phyloP scores from a whole-genome alignment of 2,329 filamentous ascomycete genomes.

The Cladosporium sp. region DNA sequence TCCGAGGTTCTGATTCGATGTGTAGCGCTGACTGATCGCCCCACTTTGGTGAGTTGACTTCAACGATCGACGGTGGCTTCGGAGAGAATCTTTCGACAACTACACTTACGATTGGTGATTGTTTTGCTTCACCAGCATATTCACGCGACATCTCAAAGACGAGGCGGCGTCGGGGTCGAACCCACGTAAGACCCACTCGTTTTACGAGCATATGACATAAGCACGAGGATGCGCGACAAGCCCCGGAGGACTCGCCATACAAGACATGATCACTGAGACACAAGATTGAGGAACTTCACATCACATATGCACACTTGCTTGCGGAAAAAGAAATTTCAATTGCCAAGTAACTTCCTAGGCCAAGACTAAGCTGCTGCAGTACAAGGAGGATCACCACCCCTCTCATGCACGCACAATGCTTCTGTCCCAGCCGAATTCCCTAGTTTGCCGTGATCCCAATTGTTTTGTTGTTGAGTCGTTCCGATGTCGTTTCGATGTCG shows the following conservation, averaged over 20 bases:
- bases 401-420: background rate
- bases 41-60: background rate
- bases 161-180: background rate
- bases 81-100: background rate
- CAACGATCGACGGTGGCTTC: background rate
- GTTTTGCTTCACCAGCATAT: background rate
- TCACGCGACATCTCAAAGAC: background rate
- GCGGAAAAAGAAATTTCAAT: background rate
- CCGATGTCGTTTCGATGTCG: background rate
- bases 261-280: background rate
- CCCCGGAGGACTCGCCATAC: background rate
- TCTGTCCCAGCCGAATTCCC: background rate
- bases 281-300: background rate
- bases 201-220: constrained; percentile 1
- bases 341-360: background rate
- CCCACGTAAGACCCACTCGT: background rate
- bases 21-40: constrained; percentile 5
- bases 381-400: background rate
- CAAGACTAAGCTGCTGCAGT: background rate
- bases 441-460: background rate
- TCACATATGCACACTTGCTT: background rate
- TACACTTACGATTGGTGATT: background rate
- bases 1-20: background rate
- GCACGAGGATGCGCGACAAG: background rate
- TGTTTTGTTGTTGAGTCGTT: background rate